Conservation (phyloP, 495 filamentous ascomycete genomes). For the Annulohypoxylon maeteangense region DNA sequence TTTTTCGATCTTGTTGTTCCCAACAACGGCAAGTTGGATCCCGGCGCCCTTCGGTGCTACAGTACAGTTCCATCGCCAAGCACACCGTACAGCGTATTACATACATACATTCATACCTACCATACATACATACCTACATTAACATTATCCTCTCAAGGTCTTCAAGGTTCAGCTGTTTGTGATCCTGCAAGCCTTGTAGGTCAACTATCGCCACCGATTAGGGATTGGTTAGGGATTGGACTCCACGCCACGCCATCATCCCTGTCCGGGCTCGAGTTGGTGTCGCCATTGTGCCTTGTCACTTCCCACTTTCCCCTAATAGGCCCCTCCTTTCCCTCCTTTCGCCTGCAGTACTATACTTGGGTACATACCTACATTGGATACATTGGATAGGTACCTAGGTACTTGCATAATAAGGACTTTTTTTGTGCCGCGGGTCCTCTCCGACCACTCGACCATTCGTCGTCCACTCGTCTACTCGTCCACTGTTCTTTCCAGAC, state of each 20-base stretch:
- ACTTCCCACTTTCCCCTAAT: slow-evolving; percentile 39
- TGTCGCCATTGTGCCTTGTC: slow-evolving; percentile 48
- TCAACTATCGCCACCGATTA: slow-evolving; percentile 43
- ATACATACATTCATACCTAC: not conserved
- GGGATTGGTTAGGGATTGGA: slow-evolving; percentile 33
- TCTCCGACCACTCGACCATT: slow-evolving; percentile 5
- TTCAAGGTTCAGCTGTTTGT: slow-evolving; percentile 40
- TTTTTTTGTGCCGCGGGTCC: slow-evolving; percentile 42
- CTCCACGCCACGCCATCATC: slow-evolving; percentile 43
- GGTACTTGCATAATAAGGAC: slow-evolving; percentile 26
- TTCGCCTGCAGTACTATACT: slow-evolving; percentile 26
- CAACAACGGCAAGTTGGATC: slow-evolving; percentile 13
- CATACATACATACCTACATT: not conserved
- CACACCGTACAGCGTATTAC: slow-evolving; percentile 13
- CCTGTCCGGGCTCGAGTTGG: slow-evolving; percentile 39
- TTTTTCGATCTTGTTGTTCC: slow-evolving; percentile 6
- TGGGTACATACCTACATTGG: not conserved
- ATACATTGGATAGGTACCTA: slow-evolving; percentile 14
- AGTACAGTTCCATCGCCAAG: slow-evolving; percentile 41
- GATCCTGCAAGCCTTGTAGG: slow-evolving; percentile 44
- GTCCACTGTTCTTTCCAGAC: slow-evolving; percentile 14
- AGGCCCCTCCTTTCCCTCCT: slow-evolving; percentile 32
- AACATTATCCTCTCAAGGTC: slow-evolving; percentile 6
- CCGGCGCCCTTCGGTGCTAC: slow-evolving; percentile 18
- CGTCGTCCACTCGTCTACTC: slow-evolving; percentile 3